Base-by-base conservation (phyloP, 2,329 filamentous ascomycete genomes). In the Colletotrichum liriopes region DNA sequence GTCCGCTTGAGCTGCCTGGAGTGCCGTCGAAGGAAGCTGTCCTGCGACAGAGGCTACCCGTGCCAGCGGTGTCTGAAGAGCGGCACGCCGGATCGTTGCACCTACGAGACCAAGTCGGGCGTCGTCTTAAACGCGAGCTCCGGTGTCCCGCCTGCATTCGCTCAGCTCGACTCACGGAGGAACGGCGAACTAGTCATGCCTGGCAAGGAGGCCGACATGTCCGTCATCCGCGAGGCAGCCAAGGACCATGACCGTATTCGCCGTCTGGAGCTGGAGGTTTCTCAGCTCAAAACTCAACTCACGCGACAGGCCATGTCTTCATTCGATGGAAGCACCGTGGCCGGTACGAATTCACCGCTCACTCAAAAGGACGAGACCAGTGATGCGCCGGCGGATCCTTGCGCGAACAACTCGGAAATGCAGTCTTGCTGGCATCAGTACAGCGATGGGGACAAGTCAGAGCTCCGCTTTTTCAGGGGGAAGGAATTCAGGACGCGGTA, bases 31-130 rank as follows among this genome's bases (percentile, higher is more conserved):
- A 84, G 89, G 67, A 91, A 91, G 82, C 83, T 91, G 47, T 90
- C 88, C 35, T 91, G 89, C 78, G 89, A 90, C 79, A 84, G 89
- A 72, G 89, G 89, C 77, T 85, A 90, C 75, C 89, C 89, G 32
- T 91, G 89, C 77, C 88, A 90, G 79, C 86, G 89, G 58, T 91
- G 89, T 79, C 85, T 90, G 79, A 90, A 90, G 81, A 90, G 88
- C 72, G 88, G 88, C 76, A 91, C 88, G 37, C 86, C 88, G 26
- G 89, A 90, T 63, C 85, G 86, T 20, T 91, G 89, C 80, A 88
- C 86, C 73, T 91, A 90, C 77, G 89, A 91, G 79, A 86, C 87
- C 39, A 88, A 85, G 81, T 87, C 82, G 61, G 84, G 86, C 66
- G 86, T 87, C 76, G 81, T 88, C 72, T 81, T 87, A 73, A 84